A percentile compares a stretch with the other conserved stretches of the same genome.
These are phyloP conservation scores for Xylaria curta DNA, from an alignment of 495 filamentous ascomycete species.

Conservation along the genomic window DNA sequence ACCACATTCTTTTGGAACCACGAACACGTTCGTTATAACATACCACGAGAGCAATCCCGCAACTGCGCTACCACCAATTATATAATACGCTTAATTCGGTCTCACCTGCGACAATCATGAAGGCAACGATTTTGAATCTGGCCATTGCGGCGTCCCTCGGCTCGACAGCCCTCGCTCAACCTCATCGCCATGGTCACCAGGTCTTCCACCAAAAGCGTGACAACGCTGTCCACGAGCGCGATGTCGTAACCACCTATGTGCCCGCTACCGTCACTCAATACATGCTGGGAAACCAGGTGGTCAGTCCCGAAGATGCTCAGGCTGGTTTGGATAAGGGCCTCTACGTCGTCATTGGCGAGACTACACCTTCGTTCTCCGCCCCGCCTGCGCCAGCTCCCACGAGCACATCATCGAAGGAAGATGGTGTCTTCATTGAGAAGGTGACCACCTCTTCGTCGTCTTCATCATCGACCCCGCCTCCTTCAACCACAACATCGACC, in stretches of 20 bases:
- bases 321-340: constrained; percentile 64
- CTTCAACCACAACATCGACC: constrained; percentile 28
- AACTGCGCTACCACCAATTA: not conserved
- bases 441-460: constrained; percentile 34
- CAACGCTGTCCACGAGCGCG: constrained; percentile 49
- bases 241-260: constrained; percentile 45
- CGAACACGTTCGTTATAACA: constrained; percentile 21
- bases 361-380: constrained; percentile 50
- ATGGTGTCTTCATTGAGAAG: constrained; percentile 41
- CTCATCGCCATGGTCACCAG: constrained; percentile 53
- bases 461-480: constrained; percentile 31
- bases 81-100: constrained; percentile 20
- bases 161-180: constrained; percentile 51
- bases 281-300: constrained; percentile 61
- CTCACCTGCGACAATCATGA: constrained; percentile 50
- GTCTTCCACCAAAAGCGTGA: constrained; percentile 47
- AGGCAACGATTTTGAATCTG: constrained; percentile 47
- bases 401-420: constrained; percentile 39
- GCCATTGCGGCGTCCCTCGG: constrained; percentile 57
- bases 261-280: constrained; percentile 65
- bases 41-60: constrained; percentile 26
- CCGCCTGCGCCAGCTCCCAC: constrained; percentile 42
- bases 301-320: constrained; percentile 64
- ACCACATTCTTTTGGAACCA: constrained; percentile 66
- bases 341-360: constrained; percentile 56